A percentile compares a stretch with the other conserved stretches of the same genome.
phyloP scores from a whole-genome alignment of 495 filamentous ascomycete species.

The Aspergillus campestris region DNA sequence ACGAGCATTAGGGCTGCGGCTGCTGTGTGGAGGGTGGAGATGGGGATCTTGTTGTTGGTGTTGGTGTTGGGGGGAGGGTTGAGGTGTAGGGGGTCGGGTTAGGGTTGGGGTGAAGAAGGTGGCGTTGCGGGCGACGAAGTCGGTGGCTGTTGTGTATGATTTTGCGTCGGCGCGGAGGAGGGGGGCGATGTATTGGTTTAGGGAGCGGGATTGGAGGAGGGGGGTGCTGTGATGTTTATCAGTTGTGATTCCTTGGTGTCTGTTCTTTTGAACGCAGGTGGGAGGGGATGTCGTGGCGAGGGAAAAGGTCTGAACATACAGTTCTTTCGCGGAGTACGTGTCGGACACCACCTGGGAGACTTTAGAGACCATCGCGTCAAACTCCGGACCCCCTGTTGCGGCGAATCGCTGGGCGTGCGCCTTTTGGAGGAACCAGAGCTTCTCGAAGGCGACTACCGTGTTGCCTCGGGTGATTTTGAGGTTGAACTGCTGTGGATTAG shows the following conservation, averaged over 20 bases:
- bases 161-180: conserved; percentile 54
- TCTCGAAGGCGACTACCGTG: conserved; percentile 71
- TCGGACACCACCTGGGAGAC: conserved; percentile 25
- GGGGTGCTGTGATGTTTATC: conserved; percentile 13
- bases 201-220: conserved; percentile 23
- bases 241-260: not conserved
- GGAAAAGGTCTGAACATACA: conserved; percentile 18
- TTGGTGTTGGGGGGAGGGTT: conserved; percentile 3
- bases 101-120: conserved; percentile 55
- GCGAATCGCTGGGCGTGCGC: conserved; percentile 50
- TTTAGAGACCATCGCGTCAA: conserved; percentile 42
- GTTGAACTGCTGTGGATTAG: conserved; percentile 48
- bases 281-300: not conserved
- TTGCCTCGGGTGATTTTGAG: conserved; percentile 84
- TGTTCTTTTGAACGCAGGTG: too few species aligned
- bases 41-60: conserved; percentile 16
- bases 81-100: conserved; percentile 24
- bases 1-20: conserved; percentile 31
- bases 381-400: conserved; percentile 23
- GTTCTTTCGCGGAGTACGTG: conserved; percentile 15
- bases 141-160: conserved; percentile 49
- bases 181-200: conserved; percentile 31
- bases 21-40: conserved; percentile 31
- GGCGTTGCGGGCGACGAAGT: conserved; percentile 49
- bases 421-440: conserved; percentile 73